A percentile compares a stretch with the other conserved stretches of the same genome.
Conservation (phyloP, 306 rosid species). For the Begonia peltatifolia region DNA sequence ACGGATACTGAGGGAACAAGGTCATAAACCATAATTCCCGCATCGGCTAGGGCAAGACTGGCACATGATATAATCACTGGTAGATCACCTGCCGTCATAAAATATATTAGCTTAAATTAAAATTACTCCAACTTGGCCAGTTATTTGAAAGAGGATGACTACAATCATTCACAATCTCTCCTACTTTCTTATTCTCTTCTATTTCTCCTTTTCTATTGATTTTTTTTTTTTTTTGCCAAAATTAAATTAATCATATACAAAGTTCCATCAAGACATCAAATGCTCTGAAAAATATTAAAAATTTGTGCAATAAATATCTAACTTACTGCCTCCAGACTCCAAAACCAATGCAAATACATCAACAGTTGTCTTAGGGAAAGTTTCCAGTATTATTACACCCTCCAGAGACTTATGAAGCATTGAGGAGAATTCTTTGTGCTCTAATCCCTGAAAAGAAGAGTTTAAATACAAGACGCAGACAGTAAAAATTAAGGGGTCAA, state of each 20-base stretch:
- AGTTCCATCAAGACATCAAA: no score
- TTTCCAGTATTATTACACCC: conserved; percentile 83
- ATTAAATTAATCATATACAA: no score
- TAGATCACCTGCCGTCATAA: conserved; percentile 57
- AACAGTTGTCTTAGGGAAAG: conserved; percentile 87
- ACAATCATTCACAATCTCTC: no score
- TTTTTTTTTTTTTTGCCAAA: no score
- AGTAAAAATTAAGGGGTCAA: no score
- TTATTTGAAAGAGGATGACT: no score
- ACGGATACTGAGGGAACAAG: conserved; percentile 92
- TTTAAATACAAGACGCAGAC: background rate
- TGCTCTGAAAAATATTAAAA: background rate
- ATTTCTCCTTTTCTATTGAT: no score
- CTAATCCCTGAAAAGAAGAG: conserved; percentile 47
- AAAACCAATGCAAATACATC: conserved; percentile 92
- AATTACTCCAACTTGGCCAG: no score
- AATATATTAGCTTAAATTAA: background rate
- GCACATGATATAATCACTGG: conserved; percentile 93
- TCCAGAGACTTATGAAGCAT: conserved; percentile 92
- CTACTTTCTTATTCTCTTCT: no score
- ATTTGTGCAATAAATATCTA: conserved; percentile 5
- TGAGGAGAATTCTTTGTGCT: conserved; percentile 57
- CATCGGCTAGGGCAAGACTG: conserved; percentile 96
- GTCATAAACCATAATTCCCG: conserved; percentile 92
- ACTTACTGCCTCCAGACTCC: conserved; percentile 96